phyloP scores from a whole-genome alignment of 768 basidiomycete genomes.

The Hemileccinum rubropunctum region DNA sequence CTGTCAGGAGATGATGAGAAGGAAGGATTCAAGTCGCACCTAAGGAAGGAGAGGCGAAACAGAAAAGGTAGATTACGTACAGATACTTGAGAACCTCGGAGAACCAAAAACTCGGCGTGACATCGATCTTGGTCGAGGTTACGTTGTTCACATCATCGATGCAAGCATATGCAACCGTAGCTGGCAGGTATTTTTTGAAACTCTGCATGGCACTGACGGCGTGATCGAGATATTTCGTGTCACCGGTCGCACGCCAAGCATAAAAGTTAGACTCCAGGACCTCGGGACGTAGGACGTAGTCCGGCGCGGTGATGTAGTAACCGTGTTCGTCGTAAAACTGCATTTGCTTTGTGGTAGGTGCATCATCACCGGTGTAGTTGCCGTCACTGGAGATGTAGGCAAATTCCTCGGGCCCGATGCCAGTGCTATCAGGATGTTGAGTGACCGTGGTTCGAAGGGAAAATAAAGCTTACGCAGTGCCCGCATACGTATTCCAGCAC shows the following conservation, averaged over 20 bases:
- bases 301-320: conserved; percentile 53
- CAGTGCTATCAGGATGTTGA: conserved; percentile 46
- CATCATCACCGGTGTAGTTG: conserved; percentile 50
- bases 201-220: conserved; percentile 56
- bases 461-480: conserved; percentile 49
- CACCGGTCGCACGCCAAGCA: conserved; percentile 69
- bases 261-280: conserved; percentile 82
- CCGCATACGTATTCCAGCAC: conserved; percentile 80
- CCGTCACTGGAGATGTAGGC: conserved; percentile 62
- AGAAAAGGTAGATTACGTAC: too few species aligned
- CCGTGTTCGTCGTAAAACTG: conserved; percentile 62
- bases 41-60: too few species aligned
- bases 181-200: conserved; percentile 53
- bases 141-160: conserved; percentile 54
- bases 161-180: conserved; percentile 50
- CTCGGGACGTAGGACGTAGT: conserved; percentile 69
- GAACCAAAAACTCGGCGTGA: conserved; percentile 67
- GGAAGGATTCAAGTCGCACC: not conserved
- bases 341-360: conserved; percentile 36
- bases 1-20: conserved; percentile 34
- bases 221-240: conserved; percentile 63
- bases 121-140: conserved; percentile 45
- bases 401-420: conserved; percentile 73
- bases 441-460: too few species aligned
- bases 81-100: conserved; percentile 76